These are phyloP conservation scores for Musa balbisiana DNA, from an alignment of 202 grass and related monocot genomes.

Conservation along the genomic window DNA sequence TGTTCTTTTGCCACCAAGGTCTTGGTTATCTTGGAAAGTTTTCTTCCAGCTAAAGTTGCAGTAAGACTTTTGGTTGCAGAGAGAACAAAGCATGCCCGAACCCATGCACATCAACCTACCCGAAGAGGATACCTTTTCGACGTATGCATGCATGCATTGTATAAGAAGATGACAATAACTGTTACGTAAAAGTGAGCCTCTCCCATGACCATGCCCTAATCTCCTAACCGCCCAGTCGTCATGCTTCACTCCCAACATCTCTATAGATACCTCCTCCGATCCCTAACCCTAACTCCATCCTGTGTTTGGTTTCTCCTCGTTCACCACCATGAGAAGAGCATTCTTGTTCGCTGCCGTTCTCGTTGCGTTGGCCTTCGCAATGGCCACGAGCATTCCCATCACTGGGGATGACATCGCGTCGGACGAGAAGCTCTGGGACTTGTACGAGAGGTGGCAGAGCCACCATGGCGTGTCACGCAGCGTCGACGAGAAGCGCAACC, in stretches of 20 bases:
- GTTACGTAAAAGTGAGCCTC: too few relatives aligned
- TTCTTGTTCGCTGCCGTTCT: not conserved
- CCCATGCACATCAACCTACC: too few relatives aligned
- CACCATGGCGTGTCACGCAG: not conserved
- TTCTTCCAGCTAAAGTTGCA: not conserved
- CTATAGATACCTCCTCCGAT: not conserved
- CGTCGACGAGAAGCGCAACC: not conserved
- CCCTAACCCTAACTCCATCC: not conserved
- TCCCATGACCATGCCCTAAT: too few relatives aligned
- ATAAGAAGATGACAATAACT: too few relatives aligned
- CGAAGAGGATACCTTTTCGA: too few relatives aligned
- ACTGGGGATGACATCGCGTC: not conserved
- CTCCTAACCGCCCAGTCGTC: too few relatives aligned
- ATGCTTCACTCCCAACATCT: not conserved
- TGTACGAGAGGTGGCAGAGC: slow-evolving; percentile 17
- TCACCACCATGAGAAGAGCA: not conserved
- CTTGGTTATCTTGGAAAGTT: not conserved
- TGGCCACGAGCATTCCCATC: not conserved
- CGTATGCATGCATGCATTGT: too few relatives aligned
- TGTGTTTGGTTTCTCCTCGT: too few relatives aligned
- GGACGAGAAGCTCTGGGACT: not conserved
- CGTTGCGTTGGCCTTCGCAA: not conserved
- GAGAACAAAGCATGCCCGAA: not conserved
- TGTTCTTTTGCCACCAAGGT: too few relatives aligned
- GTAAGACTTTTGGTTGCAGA: not conserved